Evolutionary conservation across 352 stramenopile species (phyloP).

Genomic region (Pythium chondricola): DNA sequence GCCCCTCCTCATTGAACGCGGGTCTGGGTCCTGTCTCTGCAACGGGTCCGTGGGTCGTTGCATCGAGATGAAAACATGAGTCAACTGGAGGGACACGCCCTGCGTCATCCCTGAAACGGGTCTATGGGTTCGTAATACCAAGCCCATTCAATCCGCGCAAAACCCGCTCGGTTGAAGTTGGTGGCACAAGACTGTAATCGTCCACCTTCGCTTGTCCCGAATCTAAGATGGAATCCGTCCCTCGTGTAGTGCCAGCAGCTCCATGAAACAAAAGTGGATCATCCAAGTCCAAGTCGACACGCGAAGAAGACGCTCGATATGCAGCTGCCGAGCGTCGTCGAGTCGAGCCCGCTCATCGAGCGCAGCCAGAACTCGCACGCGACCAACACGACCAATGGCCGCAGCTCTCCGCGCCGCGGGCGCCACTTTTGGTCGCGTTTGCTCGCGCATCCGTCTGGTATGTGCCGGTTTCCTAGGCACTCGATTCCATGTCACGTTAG

Average conservation of each 20-base stretch:
- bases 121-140: no score
- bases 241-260: neutral
- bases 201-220: no score
- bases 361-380: constrained; percentile 9
- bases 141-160: no score
- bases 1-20: constrained; percentile 4
- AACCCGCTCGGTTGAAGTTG: constrained; percentile 2
- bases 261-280: neutral
- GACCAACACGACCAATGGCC: constrained; percentile 5
- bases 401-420: constrained; percentile 13
- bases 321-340: constrained; percentile 5
- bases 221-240: no score
- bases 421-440: constrained; percentile 21
- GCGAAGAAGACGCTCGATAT: no score
- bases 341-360: constrained; percentile 17
- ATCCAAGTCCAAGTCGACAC: no score
- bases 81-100: neutral
- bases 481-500: neutral
- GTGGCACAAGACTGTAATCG: no score
- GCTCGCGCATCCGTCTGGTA: constrained; percentile 14
- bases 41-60: constrained; percentile 5
- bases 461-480: neutral
- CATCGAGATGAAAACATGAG: neutral
- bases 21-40: constrained; percentile 15
- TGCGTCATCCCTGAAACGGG: constrained; percentile 16